Conservation (phyloP, 2,329 filamentous ascomycete species). For the Magnaporthiopsis poae region DNA sequence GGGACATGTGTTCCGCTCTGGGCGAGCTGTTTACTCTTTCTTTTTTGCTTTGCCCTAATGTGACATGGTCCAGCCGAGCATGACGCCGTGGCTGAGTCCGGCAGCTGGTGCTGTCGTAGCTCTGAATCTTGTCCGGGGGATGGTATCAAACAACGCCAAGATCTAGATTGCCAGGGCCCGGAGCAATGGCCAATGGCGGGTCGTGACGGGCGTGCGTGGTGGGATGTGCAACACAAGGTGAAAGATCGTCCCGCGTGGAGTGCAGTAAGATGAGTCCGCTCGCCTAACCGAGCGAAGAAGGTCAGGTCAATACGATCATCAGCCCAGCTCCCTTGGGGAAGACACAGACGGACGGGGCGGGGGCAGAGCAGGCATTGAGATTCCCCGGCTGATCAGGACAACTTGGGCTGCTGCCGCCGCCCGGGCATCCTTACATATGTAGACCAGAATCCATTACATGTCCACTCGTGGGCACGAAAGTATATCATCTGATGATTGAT, state of each 20-base stretch:
- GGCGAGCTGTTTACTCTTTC: neutral
- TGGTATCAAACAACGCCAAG: neutral
- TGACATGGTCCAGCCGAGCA: neutral
- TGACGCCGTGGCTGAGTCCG: neutral
- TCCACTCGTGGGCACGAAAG: too few relatives aligned
- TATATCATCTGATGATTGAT: neutral
- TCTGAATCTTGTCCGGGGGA: neutral
- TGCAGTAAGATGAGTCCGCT: neutral
- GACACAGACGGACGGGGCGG: neutral
- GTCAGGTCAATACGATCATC: neutral
- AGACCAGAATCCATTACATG: too few relatives aligned
- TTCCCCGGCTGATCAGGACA: neutral
- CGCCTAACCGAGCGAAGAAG: neutral
- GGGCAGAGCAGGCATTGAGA: neutral
- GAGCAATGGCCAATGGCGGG: neutral
- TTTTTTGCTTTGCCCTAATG: neutral
- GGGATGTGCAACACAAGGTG: conserved; percentile 16
- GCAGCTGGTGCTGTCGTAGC: neutral
- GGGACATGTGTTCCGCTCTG: neutral
- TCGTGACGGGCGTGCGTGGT: neutral
- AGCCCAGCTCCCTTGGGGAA: neutral
- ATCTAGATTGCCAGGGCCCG: neutral
- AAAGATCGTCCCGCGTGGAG: conserved; percentile 14
- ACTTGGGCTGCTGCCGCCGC: too few relatives aligned
- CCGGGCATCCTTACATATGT: too few relatives aligned